These are phyloP conservation scores for Saccharomycopsis hybrid DNA, from an alignment of 1,139 yeast species.

Conservation along the genomic window DNA sequence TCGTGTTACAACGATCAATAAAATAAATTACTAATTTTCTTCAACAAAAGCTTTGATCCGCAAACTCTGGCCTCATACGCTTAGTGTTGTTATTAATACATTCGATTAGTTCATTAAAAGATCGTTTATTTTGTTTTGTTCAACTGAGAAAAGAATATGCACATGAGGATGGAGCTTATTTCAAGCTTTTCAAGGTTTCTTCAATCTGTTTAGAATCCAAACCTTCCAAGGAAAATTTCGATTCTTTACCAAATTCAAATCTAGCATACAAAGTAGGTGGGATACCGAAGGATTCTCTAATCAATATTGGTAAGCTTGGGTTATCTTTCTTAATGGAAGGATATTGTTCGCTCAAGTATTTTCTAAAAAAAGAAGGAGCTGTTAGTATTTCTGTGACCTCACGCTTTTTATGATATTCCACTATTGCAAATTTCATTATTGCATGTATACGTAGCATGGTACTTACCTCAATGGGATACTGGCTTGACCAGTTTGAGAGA, in stretches of 20 bases:
- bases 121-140: no score
- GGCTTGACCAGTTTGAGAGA: constrained; percentile 70
- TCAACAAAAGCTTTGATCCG: no score
- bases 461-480: constrained; percentile 52
- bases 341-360: constrained; percentile 56
- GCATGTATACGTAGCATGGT: neutral
- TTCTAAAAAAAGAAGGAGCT: constrained; percentile 29
- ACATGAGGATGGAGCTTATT: no score
- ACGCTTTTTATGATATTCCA: no score
- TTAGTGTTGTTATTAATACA: no score
- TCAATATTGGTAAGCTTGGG: constrained; percentile 59
- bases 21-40: no score
- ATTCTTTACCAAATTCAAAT: constrained; percentile 30
- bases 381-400: neutral
- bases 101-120: no score
- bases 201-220: constrained; percentile 16
- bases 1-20: no score
- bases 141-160: no score
- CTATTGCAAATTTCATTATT: neutral
- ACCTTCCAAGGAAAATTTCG: constrained; percentile 21
- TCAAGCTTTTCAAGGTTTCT: constrained; percentile 18
- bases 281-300: constrained; percentile 70
- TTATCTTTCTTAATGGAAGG: constrained; percentile 50
- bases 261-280: constrained; percentile 71
- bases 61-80: no score